Base-by-base conservation (phyloP, 2,329 filamentous ascomycete species). In the Paramyrothecium roridum region DNA sequence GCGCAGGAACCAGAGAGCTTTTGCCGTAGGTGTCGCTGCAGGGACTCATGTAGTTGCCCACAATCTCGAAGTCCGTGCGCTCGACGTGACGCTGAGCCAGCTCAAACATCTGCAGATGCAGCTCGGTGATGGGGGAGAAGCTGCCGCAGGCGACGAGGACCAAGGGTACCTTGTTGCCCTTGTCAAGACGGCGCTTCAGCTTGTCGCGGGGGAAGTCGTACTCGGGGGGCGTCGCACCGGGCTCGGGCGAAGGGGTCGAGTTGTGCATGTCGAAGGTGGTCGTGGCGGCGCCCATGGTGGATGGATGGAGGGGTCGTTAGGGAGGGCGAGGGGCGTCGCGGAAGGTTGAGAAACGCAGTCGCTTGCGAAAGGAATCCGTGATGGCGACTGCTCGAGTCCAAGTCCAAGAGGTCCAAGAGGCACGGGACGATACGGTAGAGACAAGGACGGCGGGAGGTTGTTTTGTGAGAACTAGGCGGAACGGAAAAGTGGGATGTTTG, bases 101-200 rank as follows among this genome's bases (percentile, higher is more conserved):
- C 66, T 91, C 89, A 67, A 95, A 93, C 88, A 96, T 93, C 68
- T 90, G 87, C 59, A 95, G 76, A 68, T 93, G 90, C 26, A 92
- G 80, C 66, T 89, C 89, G 8, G 87, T 90, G 51, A 88, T 84
- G 19, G 89, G 89, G 0, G 86, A 90, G 74, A 91, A 93, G 65
- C 81, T 84, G 52, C 84, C 87, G 65, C 87, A 90, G 50, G 86
- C 86, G 52, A 89, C 85, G 53, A 89, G 80, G 8, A 89, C 83
- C 45, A 90, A 77, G 16, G 87, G 86, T 30, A 78, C 84, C 67
- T 81, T 83, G 57, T 76, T 72, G 30, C 80, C 70, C 59, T 85
- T 78, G 52, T 74, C 79, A 47, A 26, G 23, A 3, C 76, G 76
- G 59, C 76, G 79, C 70, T 80, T 78, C 52, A 90, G 77, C 21